Conservation (phyloP, 345 rosid genomes). For the Cardamine chenopodiifolia region DNA sequence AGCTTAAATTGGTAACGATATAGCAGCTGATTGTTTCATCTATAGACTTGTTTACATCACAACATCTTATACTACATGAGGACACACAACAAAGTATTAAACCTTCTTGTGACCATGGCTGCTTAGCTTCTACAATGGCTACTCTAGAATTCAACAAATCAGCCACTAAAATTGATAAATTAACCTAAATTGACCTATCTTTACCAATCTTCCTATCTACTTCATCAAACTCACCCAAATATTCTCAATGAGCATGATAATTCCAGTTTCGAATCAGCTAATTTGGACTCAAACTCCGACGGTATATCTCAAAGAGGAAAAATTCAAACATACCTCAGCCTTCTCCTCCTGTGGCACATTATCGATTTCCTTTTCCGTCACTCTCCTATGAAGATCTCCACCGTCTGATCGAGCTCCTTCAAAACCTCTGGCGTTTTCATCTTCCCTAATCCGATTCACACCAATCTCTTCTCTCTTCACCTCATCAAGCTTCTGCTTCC, state of each 20-base stretch:
- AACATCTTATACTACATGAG: constrained; percentile 20
- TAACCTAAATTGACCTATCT: constrained; percentile 25
- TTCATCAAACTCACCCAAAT: background rate
- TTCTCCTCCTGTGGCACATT: constrained; percentile 25
- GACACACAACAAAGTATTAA: constrained; percentile 11
- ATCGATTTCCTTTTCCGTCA: constrained; percentile 27
- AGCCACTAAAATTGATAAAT: background rate
- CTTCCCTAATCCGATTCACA: constrained; percentile 22
- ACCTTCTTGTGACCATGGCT: background rate
- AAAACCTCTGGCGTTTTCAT: constrained; percentile 14
- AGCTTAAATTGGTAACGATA: background rate
- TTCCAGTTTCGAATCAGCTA: background rate
- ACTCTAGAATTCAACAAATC: background rate
- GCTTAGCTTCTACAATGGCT: background rate
- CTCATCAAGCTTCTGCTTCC: constrained; percentile 39
- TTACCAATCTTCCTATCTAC: background rate
- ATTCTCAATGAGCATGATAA: background rate
- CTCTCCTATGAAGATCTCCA: constrained; percentile 20
- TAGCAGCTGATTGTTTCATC: constrained; percentile 7
- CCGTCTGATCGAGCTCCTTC: constrained; percentile 26
- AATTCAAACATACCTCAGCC: constrained; percentile 40
- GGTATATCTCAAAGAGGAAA: too few species aligned
- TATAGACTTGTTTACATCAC: background rate
- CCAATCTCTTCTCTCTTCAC: constrained; percentile 32
- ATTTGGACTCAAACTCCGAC: background rate